A percentile compares a stretch with the other conserved stretches of the same genome.
Conservation (phyloP, 352 stramenopile genomes). For the Phytopythium sindhum region DNA sequence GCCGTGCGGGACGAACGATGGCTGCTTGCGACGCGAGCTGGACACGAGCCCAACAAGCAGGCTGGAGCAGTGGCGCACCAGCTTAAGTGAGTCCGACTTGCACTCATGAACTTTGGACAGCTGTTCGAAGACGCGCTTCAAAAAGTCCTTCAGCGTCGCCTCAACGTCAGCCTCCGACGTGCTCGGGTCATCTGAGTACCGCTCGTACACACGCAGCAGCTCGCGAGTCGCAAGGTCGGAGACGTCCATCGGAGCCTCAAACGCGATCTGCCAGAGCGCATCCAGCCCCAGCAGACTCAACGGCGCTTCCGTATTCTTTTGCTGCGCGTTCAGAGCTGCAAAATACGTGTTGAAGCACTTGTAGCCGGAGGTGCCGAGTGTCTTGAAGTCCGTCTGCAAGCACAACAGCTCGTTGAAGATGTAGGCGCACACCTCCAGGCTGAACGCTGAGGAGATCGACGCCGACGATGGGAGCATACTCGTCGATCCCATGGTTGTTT, state of each 20-base stretch:
- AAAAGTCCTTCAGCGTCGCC: slow-evolving; percentile 65
- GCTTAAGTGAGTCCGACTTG: slow-evolving; percentile 46
- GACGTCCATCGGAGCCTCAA: slow-evolving; percentile 74
- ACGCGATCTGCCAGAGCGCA: slow-evolving; percentile 80
- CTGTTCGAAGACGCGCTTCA: slow-evolving; percentile 76
- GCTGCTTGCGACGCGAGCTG: slow-evolving; percentile 44
- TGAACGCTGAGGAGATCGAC: slow-evolving; percentile 75
- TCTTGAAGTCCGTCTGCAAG: slow-evolving; percentile 70
- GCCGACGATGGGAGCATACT: slow-evolving; percentile 17
- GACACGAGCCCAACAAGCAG: slow-evolving; percentile 67
- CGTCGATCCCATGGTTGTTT: slow-evolving; percentile 12
- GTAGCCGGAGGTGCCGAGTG: slow-evolving; percentile 72
- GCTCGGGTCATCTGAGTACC: slow-evolving; percentile 30
- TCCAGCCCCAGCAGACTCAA: slow-evolving; percentile 68
- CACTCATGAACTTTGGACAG: slow-evolving; percentile 48
- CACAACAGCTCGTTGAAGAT: slow-evolving; percentile 85
- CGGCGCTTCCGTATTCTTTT: slow-evolving; percentile 30
- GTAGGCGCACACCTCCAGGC: slow-evolving; percentile 66
- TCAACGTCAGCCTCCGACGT: slow-evolving; percentile 32
- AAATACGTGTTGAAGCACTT: slow-evolving; percentile 89
- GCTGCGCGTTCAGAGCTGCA: slow-evolving; percentile 65
- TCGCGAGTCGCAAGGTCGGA: slow-evolving; percentile 75
- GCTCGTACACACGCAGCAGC: slow-evolving; percentile 77
- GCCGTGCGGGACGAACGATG: slow-evolving; percentile 54
- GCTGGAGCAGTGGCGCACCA: slow-evolving; percentile 77